Evolutionary conservation across 768 basidiomycete species (phyloP).

Genomic region (Calvatia gigantea): DNA sequence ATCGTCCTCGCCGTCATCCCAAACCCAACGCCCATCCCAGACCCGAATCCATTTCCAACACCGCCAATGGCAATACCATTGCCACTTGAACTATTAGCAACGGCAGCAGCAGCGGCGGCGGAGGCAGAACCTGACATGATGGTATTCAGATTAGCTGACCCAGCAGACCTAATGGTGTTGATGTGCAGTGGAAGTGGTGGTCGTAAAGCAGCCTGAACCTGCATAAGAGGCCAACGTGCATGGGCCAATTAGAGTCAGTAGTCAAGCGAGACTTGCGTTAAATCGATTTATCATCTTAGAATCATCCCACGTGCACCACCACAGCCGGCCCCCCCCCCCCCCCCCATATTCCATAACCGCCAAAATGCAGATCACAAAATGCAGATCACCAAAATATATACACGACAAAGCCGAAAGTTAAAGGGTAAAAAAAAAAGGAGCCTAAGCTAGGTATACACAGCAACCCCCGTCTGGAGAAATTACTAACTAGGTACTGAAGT

Average conservation of each 20-base stretch:
- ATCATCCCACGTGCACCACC: slow-evolving; percentile 10
- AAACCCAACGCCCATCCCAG: not conserved
- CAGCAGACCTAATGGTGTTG: slow-evolving; percentile 2
- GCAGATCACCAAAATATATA: not conserved
- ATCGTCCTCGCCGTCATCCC: not conserved
- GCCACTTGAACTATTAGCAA: too few relatives aligned
- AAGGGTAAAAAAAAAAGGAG: not conserved
- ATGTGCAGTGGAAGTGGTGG: not conserved
- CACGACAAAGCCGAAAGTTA: not conserved
- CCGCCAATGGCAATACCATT: too few relatives aligned
- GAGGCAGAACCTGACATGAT: slow-evolving; percentile 1
- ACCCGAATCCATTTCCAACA: not conserved
- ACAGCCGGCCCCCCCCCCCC: not conserved
- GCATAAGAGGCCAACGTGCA: slow-evolving; percentile 12
- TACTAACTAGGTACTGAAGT: too few relatives aligned
- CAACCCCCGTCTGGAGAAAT: not conserved
- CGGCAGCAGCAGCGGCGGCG: not conserved
- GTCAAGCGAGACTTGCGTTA: not conserved
- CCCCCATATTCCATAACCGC: not conserved
- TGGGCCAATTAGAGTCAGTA: not conserved
- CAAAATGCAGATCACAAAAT: not conserved
- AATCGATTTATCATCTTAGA: slow-evolving; percentile 14
- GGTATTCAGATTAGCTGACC: not conserved
- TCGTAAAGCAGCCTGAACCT: not conserved
- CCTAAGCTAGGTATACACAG: slow-evolving; percentile 6